phyloP scores from a whole-genome alignment of 2,329 filamentous ascomycete genomes.

The Neophaeococcomyces aloes region DNA sequence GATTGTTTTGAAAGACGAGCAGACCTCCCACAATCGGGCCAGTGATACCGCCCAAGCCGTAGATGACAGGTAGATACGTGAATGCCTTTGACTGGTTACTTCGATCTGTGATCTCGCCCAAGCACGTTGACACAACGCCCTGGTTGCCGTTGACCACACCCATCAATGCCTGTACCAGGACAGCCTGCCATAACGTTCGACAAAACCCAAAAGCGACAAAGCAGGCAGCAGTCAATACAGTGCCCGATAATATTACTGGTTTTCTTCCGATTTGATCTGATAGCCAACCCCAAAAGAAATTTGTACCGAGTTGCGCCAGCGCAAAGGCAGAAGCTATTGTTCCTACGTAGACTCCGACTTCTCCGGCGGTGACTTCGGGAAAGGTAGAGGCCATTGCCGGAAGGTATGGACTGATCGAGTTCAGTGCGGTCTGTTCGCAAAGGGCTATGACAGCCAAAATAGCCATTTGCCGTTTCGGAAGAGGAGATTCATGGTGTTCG shows the following conservation, averaged over 20 bases:
- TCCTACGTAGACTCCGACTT: slow-evolving; percentile 81
- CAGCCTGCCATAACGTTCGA: slow-evolving; percentile 67
- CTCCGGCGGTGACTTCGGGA: slow-evolving; percentile 58
- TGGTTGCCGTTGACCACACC: slow-evolving; percentile 91
- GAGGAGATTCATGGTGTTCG: slow-evolving; percentile 44
- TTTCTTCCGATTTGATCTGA: slow-evolving; percentile 72
- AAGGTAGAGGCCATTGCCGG: slow-evolving; percentile 85
- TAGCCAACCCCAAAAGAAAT: slow-evolving; percentile 81
- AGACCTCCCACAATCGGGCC: slow-evolving; percentile 85
- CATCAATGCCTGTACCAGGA: slow-evolving; percentile 80
- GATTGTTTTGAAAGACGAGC: slow-evolving; percentile 56
- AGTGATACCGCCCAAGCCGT: slow-evolving; percentile 85
- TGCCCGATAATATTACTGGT: slow-evolving; percentile 71
- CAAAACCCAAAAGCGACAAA: slow-evolving; percentile 86
- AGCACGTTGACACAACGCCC: slow-evolving; percentile 80
- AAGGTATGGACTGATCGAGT: slow-evolving; percentile 90
- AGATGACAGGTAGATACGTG: slow-evolving; percentile 90
- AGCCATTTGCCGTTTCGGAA: slow-evolving; percentile 72
- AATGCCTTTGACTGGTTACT: slow-evolving; percentile 92
- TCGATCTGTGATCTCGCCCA: slow-evolving; percentile 89
- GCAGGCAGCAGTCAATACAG: slow-evolving; percentile 67
- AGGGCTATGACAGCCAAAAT: slow-evolving; percentile 81
- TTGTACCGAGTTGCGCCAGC: slow-evolving; percentile 81
- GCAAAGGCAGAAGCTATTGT: slow-evolving; percentile 85
- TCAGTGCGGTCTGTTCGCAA: slow-evolving; percentile 90